These are phyloP conservation scores for Globisporangium apiculatum DNA, from an alignment of 352 stramenopile species.

Conservation along the genomic window DNA sequence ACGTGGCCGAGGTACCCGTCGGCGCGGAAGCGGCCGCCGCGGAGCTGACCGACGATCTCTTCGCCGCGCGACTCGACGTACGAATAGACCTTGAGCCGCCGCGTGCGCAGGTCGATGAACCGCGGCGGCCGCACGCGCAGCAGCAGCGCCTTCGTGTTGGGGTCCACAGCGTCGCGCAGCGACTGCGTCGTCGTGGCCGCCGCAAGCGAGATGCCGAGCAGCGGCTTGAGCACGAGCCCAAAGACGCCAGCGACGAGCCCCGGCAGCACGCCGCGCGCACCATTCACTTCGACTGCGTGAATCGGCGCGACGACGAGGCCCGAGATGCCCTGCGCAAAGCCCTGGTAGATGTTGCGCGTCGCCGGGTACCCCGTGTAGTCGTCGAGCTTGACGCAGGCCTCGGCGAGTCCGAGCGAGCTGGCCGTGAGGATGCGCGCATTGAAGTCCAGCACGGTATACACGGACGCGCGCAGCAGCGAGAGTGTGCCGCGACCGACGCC, in stretches of 20 bases:
- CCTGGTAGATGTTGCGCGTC: conserved; percentile 84
- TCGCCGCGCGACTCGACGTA: conserved; percentile 86
- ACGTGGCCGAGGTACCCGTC: conserved; percentile 83
- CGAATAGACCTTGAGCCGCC: conserved; percentile 77
- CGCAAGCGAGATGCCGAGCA: conserved; percentile 70
- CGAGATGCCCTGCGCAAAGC: conserved; percentile 78
- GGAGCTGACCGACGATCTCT: conserved; percentile 79
- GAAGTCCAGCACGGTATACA: conserved; percentile 86
- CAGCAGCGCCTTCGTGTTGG: conserved; percentile 74
- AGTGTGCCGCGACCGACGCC: conserved; percentile 75
- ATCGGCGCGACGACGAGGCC: conserved; percentile 81
- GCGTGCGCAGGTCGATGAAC: conserved; percentile 76
- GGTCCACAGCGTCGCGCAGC: conserved; percentile 71
- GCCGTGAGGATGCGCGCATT: conserved; percentile 81
- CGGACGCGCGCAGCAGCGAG: conserved; percentile 73
- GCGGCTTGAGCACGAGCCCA: conserved; percentile 74
- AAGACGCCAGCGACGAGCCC: conserved; percentile 74
- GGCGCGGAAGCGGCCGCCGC: conserved; percentile 59
- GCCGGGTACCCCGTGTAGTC: conserved; percentile 85
- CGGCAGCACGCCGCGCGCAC: conserved; percentile 64
- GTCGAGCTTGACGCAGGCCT: conserved; percentile 82
- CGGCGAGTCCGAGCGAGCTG: conserved; percentile 70
- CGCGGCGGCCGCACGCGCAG: conserved; percentile 70
- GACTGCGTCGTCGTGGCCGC: conserved; percentile 64
- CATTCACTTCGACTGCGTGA: conserved; percentile 74